A percentile compares a stretch with the other conserved stretches of the same genome.
These are phyloP conservation scores for Trichothecium roseum DNA, from an alignment of 2,329 filamentous ascomycete species.

Conservation along the genomic window DNA sequence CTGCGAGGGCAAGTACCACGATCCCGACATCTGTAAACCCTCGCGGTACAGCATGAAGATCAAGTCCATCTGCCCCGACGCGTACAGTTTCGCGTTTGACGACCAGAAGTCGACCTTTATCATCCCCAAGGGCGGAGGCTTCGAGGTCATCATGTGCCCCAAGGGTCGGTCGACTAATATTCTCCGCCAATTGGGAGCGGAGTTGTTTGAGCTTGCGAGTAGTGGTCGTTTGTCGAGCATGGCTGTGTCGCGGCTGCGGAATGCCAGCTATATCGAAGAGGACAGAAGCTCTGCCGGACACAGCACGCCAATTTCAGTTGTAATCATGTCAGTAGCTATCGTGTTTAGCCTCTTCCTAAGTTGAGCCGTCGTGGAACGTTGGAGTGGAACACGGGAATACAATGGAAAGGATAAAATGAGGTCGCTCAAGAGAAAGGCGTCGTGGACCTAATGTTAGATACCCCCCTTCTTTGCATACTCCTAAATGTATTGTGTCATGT, in stretches of 20 bases:
- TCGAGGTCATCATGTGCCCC: slow-evolving; percentile 72
- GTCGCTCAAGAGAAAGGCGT: slow-evolving; percentile 3
- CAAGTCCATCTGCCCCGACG: slow-evolving; percentile 72
- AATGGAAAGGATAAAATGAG: too few relatives aligned
- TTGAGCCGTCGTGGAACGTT: too few relatives aligned
- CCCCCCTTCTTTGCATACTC: slow-evolving; percentile 9
- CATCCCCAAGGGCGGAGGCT: slow-evolving; percentile 59
- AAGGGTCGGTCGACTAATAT: slow-evolving; percentile 49
- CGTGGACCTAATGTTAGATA: slow-evolving; percentile 9
- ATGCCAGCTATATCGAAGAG: slow-evolving; percentile 23
- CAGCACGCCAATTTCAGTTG: slow-evolving; percentile 6
- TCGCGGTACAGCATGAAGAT: slow-evolving; percentile 58
- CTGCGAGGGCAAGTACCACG: slow-evolving; percentile 60
- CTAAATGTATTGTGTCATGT: slow-evolving; percentile 9
- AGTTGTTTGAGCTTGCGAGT: slow-evolving; percentile 36
- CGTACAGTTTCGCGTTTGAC: slow-evolving; percentile 67
- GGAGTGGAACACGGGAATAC: slow-evolving; percentile 5
- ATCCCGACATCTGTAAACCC: slow-evolving; percentile 52
- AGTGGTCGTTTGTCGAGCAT: slow-evolving; percentile 25
- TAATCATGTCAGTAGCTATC: not conserved
- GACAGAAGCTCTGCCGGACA: slow-evolving; percentile 14
- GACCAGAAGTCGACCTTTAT: slow-evolving; percentile 51
- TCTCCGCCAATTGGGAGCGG: slow-evolving; percentile 36
- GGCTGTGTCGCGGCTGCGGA: slow-evolving; percentile 19
- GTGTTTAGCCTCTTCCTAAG: slow-evolving; percentile 3